Evolutionary conservation across 345 rosid genomes (phyloP).

Genomic region (Cardamine occulta): DNA sequence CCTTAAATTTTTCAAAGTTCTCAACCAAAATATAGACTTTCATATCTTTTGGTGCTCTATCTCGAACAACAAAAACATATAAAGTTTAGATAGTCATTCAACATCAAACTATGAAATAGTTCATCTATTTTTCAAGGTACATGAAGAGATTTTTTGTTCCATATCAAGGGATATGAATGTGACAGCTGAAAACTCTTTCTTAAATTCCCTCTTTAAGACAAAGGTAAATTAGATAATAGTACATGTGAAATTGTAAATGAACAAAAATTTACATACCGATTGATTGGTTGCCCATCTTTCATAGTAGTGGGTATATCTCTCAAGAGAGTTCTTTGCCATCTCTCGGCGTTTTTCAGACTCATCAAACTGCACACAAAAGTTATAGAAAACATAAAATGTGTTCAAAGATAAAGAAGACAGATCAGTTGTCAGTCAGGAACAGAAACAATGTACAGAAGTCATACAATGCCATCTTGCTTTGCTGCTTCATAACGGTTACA

Average conservation of each 20-base stretch:
- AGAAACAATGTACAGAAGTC: constrained; percentile 19
- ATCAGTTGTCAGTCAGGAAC: neutral
- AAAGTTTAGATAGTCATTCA: neutral
- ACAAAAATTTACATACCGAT: constrained; percentile 53
- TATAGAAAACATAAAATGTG: neutral
- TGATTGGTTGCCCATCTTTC: constrained; percentile 94
- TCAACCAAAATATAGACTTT: neutral
- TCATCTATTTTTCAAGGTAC: constrained; percentile 13
- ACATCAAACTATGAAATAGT: constrained; percentile 5
- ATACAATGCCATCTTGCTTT: constrained; percentile 87
- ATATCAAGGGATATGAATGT: neutral
- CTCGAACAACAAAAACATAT: neutral
- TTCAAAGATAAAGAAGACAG: neutral
- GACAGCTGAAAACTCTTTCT: constrained; percentile 2
- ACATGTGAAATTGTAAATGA: neutral
- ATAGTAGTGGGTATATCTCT: constrained; percentile 88
- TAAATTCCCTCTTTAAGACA: neutral
- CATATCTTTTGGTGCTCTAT: constrained; percentile 7
- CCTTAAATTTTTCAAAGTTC: neutral
- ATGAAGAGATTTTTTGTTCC: constrained; percentile 1
- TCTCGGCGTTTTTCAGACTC: constrained; percentile 83
- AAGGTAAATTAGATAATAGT: neutral
- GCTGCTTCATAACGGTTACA: constrained; percentile 85
- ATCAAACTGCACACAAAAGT: constrained; percentile 56
- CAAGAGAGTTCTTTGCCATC: constrained; percentile 88